Conservation (phyloP, 495 filamentous ascomycete species). For the Daldinia concentrica region DNA sequence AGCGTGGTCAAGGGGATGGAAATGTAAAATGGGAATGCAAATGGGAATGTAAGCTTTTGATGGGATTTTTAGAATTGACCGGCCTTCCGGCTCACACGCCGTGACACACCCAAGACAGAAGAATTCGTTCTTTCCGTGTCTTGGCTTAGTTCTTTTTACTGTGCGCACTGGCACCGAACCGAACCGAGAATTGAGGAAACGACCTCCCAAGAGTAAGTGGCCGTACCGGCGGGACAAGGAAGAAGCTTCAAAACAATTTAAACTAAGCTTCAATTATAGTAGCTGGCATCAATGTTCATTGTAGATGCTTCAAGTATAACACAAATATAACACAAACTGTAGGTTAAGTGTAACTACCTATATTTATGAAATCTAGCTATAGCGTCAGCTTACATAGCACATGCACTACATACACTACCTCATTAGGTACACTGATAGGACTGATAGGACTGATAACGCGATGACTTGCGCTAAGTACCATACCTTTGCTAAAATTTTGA, state of each 20-base stretch:
- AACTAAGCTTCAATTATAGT: background rate
- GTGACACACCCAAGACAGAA: slow-evolving; percentile 29
- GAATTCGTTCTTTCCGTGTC: slow-evolving; percentile 34
- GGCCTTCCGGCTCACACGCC: slow-evolving; percentile 42
- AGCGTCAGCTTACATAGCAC: background rate
- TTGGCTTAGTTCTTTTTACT: slow-evolving; percentile 39
- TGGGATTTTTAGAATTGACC: slow-evolving; percentile 39
- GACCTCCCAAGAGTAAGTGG: slow-evolving; percentile 2
- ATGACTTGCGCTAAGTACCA: background rate
- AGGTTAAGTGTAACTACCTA: background rate
- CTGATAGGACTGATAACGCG: background rate
- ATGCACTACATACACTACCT: background rate
- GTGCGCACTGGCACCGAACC: slow-evolving; percentile 33
- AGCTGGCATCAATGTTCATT: slow-evolving; percentile 22
- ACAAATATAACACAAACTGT: background rate
- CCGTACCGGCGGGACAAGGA: slow-evolving; percentile 26
- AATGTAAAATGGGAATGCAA: slow-evolving; percentile 28
- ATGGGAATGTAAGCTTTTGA: slow-evolving; percentile 32
- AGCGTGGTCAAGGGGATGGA: slow-evolving; percentile 24
- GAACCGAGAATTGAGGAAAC: slow-evolving; percentile 30
- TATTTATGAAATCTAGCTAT: background rate
- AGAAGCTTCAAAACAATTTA: slow-evolving; percentile 18
- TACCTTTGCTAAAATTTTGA: slow-evolving; percentile 8
- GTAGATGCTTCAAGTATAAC: background rate
- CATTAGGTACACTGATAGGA: no score